A percentile compares a stretch with the other conserved stretches of the same genome.
These are phyloP conservation scores for Exobasidium cylindrosporum DNA, from an alignment of 1,284 basidiomycete genomes.

Conservation along the genomic window DNA sequence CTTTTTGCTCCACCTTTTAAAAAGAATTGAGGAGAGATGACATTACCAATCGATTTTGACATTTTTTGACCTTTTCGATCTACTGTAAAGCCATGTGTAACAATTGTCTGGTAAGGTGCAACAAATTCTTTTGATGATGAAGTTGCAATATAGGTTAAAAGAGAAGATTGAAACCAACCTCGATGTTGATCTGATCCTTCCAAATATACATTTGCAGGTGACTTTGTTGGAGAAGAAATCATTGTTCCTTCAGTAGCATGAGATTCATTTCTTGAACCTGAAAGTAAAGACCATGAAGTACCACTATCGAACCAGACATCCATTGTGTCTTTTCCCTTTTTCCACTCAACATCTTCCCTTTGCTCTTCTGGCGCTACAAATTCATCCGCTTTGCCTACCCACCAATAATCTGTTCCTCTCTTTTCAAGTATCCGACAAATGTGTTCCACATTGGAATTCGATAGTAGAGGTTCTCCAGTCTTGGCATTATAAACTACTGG, in stretches of 20 bases:
- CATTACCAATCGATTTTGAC: slow-evolving; percentile 96
- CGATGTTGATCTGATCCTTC: slow-evolving; percentile 98
- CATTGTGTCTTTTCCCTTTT: slow-evolving; percentile 79
- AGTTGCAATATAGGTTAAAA: slow-evolving; percentile 71
- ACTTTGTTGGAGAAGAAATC: not conserved
- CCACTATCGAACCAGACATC: slow-evolving; percentile 99
- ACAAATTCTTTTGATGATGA: slow-evolving; percentile 33
- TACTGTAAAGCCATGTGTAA: slow-evolving; percentile 96
- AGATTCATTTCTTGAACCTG: slow-evolving; percentile 38
- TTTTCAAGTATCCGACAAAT: slow-evolving; percentile 72
- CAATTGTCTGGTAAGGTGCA: slow-evolving; percentile 73
- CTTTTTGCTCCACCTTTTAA: slow-evolving; percentile 67
- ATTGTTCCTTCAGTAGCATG: slow-evolving; percentile 15
- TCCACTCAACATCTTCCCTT: slow-evolving; percentile 24
- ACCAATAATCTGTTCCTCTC: slow-evolving; percentile 83
- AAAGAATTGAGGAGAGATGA: slow-evolving; percentile 78
- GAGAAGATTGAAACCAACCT: slow-evolving; percentile 97
- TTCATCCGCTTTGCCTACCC: slow-evolving; percentile 77
- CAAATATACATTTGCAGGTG: slow-evolving; percentile 77
- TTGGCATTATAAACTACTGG: slow-evolving; percentile 75
- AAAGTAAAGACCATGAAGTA: slow-evolving; percentile 78
- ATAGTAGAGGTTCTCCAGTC: slow-evolving; percentile 66
- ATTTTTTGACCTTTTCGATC: slow-evolving; percentile 91
- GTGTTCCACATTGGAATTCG: slow-evolving; percentile 68
- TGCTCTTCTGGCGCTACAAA: slow-evolving; percentile 60